These are phyloP conservation scores for Thinopyrum elongatum DNA, from an alignment of 176 grass and related monocot species.

Conservation along the genomic window DNA sequence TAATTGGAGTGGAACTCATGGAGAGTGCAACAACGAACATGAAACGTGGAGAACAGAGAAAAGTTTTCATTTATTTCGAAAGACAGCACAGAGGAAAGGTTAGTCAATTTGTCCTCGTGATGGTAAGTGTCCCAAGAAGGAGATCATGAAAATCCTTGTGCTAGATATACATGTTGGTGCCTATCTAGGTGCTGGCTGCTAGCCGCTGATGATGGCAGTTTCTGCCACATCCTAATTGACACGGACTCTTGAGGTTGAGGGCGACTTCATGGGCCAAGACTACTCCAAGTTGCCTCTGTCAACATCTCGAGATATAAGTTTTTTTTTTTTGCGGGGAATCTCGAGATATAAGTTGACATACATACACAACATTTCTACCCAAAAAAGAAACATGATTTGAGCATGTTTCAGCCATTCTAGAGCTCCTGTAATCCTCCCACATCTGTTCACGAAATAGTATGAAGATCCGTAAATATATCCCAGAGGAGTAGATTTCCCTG, in stretches of 20 bases:
- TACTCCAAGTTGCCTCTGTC: constrained; percentile 3
- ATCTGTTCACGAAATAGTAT: not conserved
- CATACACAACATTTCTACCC: not conserved
- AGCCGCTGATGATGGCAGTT: not conserved
- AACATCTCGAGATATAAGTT: constrained; percentile 1
- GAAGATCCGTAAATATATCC: not conserved
- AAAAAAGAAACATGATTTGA: not conserved
- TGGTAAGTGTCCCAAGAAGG: not conserved
- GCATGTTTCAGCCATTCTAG: not conserved
- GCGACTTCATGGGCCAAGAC: constrained; percentile 1
- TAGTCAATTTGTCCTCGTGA: not conserved
- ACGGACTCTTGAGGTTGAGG: not conserved
- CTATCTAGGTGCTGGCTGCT: not conserved
- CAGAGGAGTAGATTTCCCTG: not conserved
- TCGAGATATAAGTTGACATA: not conserved
- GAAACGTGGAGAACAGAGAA: not conserved
- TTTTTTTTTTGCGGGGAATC: too few relatives aligned
- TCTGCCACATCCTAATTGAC: not conserved
- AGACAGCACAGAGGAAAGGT: not conserved
- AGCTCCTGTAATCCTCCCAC: not conserved
- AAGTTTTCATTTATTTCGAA: not conserved
- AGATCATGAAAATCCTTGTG: not conserved
- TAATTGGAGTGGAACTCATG: not conserved
- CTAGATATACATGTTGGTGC: not conserved
- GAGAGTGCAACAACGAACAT: not conserved